phyloP scores from a whole-genome alignment of 1,139 yeast species.

The Candida labiduridarum region DNA sequence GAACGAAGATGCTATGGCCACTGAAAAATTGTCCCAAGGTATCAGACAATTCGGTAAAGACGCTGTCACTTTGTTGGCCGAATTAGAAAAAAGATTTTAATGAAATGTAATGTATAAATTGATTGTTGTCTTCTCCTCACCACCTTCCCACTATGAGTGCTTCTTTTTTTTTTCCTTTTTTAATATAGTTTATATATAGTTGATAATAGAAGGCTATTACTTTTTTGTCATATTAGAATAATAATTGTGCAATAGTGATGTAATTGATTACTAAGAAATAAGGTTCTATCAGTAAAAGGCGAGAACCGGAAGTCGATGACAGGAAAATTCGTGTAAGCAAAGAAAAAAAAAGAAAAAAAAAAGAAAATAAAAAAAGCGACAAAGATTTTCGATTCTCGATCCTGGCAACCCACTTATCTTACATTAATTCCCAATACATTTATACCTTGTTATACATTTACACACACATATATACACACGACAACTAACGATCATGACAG shows the following conservation, averaged over 20 bases:
- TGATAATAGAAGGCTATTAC: not conserved
- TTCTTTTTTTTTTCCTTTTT: not conserved
- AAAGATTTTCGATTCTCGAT: too few species aligned
- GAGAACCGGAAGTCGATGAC: too few species aligned
- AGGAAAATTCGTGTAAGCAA: too few species aligned
- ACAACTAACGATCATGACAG: slow-evolving; percentile 3
- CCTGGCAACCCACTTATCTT: too few species aligned
- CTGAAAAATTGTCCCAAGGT: slow-evolving; percentile 97
- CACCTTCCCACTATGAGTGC: not conserved
- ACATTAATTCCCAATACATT: not conserved
- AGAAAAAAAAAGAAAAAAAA: not conserved
- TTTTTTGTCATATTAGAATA: not conserved
- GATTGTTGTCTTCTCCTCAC: not conserved
- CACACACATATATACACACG: too few species aligned
- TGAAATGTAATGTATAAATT: not conserved
- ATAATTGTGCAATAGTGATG: not conserved
- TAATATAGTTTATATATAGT: slow-evolving; percentile 2
- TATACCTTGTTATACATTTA: too few species aligned
- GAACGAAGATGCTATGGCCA: slow-evolving; percentile 98
- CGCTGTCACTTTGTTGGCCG: slow-evolving; percentile 78
- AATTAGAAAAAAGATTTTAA: slow-evolving; percentile 73
- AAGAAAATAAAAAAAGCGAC: not conserved
- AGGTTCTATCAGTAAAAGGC: not conserved
- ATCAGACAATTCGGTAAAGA: slow-evolving; percentile 97
- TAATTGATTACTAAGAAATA: not conserved